Conservation (phyloP, 2,329 filamentous ascomycete species). For the Elsinoe ampelina region DNA sequence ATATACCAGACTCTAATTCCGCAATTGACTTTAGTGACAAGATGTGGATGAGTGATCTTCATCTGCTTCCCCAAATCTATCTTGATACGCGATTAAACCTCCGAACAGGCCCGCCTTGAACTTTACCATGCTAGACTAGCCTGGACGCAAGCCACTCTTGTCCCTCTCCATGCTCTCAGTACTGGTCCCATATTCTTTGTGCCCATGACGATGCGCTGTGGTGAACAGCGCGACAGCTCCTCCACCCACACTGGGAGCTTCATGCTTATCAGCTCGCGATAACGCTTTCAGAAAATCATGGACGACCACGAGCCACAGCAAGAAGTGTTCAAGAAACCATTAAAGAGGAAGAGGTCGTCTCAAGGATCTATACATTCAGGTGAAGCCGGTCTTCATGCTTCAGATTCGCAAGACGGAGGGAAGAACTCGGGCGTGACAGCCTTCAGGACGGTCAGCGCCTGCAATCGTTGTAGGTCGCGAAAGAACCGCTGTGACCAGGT, state of each 20-base stretch:
- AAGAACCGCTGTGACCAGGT: slow-evolving; percentile 78
- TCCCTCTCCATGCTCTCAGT: not conserved
- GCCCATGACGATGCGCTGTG: not conserved
- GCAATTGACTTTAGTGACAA: not conserved
- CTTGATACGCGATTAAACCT: not conserved
- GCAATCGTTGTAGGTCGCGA: slow-evolving; percentile 80
- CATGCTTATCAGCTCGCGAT: not conserved
- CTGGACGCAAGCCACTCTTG: not conserved
- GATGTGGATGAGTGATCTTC: slow-evolving; percentile 6
- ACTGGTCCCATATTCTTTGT: not conserved
- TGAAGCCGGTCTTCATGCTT: not conserved
- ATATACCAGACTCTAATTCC: too few species aligned
- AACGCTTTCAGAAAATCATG: not conserved
- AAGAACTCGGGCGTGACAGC: slow-evolving; percentile 59
- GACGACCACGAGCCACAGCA: not conserved
- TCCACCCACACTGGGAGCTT: not conserved
- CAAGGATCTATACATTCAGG: not conserved
- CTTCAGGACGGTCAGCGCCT: slow-evolving; percentile 62
- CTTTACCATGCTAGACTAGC: not conserved
- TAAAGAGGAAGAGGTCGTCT: slow-evolving; percentile 9
- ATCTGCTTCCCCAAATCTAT: not conserved
- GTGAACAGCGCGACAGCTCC: not conserved
- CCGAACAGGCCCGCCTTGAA: not conserved
- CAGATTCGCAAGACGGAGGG: not conserved
- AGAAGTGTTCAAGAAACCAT: slow-evolving; percentile 3